Base-by-base conservation (phyloP, 345 rosid genomes). In the Reutealis trisperma region DNA sequence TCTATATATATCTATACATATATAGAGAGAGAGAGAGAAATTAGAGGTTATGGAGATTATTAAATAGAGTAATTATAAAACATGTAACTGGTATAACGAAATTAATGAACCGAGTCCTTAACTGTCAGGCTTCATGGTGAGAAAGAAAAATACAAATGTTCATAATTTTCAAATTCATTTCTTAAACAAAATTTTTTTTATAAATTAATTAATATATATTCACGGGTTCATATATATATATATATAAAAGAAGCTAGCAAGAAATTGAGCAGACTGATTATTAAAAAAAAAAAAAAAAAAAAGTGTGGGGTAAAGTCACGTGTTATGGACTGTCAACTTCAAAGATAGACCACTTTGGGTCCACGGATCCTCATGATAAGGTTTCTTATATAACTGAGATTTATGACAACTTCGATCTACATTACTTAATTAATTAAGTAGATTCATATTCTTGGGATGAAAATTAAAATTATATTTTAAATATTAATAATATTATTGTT, bases 261-360 rank as follows among this genome's bases (percentile, higher is more conserved):
- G 6, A 7, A 27, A 37, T 37, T 4, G 41, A 37, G 41, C 6
- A 37, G 41, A 37, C 5, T 37, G 41, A 37, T 37, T 37, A 37
- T 37, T n/a, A n/a, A n/a, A n/a, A n/a, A n/a, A n/a, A n/a, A n/a
- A n/a, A n/a, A n/a, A n/a, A 5, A 37, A 37, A 37, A 37, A 4
- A 37, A 54, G 18, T 77, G 80, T 76, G 80, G 80, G 80, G 80
- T 70, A 60, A 77, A 47, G 70, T 77, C 70, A 77, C 75, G 74
- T 68, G 67, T 13, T 44, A 32, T 77, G 74, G 25, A 51, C 63
- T 51, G 70, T 77, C 80, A 62, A 54, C 37, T 51, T 70, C 75
- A 77, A 61, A 34, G 5, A 70, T 49, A n/a, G 69, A 70, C 69
- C 66, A 60, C 49, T 45, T 70, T 52, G 75, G 79, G 69, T 70